Evolutionary conservation across 441 rosid species (phyloP).

Genomic region (Bocquillonia castaneifolia): DNA sequence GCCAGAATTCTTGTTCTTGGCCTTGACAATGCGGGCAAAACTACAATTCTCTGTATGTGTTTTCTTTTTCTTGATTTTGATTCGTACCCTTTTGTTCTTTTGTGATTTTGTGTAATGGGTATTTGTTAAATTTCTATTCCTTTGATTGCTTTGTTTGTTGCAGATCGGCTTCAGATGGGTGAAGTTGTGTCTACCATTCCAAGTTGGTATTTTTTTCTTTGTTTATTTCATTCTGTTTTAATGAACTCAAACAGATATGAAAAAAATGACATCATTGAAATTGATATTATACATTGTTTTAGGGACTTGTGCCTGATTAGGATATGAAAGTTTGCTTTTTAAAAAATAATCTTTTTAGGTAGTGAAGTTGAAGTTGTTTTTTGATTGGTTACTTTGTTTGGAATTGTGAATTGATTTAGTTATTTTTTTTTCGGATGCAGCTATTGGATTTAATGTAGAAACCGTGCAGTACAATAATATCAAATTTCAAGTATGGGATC

Average conservation of each 20-base stretch:
- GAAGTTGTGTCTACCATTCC: conserved; percentile 93
- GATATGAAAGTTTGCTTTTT: too few relatives aligned
- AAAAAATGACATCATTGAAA: neutral
- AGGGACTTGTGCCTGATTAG: too few relatives aligned
- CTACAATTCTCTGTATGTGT: conserved; percentile 59
- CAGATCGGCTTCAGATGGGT: conserved; percentile 97
- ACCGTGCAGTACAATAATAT: conserved; percentile 86
- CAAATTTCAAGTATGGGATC: conserved; percentile 95
- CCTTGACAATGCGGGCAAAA: conserved; percentile 79
- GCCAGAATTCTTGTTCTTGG: conserved; percentile 83
- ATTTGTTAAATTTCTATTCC: conserved; percentile 4
- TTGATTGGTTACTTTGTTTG: neutral
- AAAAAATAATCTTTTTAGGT: neutral
- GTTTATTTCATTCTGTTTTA: neutral
- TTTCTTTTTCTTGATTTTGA: neutral
- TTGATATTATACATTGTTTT: too few relatives aligned
- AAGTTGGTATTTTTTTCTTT: conserved; percentile 42
- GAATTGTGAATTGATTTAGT: conserved; percentile 14
- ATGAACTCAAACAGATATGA: neutral
- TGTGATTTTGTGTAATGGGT: conserved; percentile 17
- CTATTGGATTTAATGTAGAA: conserved; percentile 92
- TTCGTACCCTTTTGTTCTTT: conserved; percentile 7
- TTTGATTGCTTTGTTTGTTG: conserved; percentile 17
- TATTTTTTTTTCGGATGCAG: conserved; percentile 38
- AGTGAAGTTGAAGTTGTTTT: neutral